A percentile compares a stretch with the other conserved stretches of the same genome.
phyloP scores from a whole-genome alignment of 208 protist genomes.

The Trypanosomatidae sp. region DNA sequence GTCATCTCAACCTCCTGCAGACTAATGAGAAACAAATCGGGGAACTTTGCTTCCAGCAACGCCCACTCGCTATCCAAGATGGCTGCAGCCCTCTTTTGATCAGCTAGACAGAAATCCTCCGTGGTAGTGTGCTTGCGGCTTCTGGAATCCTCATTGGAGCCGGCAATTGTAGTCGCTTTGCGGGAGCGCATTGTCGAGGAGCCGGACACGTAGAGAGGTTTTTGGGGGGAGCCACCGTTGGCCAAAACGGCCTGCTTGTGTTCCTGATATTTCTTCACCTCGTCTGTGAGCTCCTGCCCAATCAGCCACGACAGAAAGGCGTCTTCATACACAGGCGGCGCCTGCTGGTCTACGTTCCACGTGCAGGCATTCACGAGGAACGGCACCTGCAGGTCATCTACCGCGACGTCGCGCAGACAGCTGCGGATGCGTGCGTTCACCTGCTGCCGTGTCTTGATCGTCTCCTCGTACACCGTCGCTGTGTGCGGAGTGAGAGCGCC shows the following conservation, averaged over 20 bases:
- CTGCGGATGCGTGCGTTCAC: slow-evolving; percentile 47
- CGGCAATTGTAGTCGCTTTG: slow-evolving; percentile 9
- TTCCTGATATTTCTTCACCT: slow-evolving; percentile 33
- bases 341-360: slow-evolving; percentile 78
- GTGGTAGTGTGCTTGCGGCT: background rate
- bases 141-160: background rate
- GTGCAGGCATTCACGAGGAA: slow-evolving; percentile 71
- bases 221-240: slow-evolving; percentile 3
- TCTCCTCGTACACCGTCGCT: slow-evolving; percentile 27
- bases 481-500: slow-evolving; percentile 22
- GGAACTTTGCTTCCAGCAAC: slow-evolving; percentile 43
- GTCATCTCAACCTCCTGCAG: slow-evolving; percentile 90
- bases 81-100: background rate
- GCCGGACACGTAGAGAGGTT: slow-evolving; percentile 7
- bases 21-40: slow-evolving; percentile 75
- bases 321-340: slow-evolving; percentile 34
- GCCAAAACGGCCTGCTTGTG: slow-evolving; percentile 22
- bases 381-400: slow-evolving; percentile 23
- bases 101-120: background rate
- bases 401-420: slow-evolving; percentile 14
- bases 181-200: slow-evolving; percentile 11
- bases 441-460: slow-evolving; percentile 14
- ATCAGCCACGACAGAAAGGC: slow-evolving; percentile 53
- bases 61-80: slow-evolving; percentile 15
- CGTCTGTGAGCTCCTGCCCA: slow-evolving; percentile 35